Evolutionary conservation across 2,329 filamentous ascomycete species (phyloP).

Genomic region (Scedosporium aurantiacum): DNA sequence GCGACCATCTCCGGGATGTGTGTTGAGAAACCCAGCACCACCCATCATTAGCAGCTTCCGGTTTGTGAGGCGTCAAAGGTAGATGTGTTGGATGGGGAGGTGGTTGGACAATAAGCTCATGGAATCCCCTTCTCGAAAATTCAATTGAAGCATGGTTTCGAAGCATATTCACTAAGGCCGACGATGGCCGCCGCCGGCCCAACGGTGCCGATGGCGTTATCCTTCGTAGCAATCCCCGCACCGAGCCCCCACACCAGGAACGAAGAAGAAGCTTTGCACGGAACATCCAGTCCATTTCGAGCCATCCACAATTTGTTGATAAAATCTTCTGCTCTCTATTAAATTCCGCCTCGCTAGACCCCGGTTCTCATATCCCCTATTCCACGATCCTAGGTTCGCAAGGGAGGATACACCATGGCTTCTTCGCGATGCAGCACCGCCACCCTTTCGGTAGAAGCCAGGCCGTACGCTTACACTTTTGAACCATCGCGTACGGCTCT

Average conservation of each 20-base stretch:
- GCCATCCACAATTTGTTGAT: background rate
- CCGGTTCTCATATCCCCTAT: background rate
- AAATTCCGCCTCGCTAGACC: too few relatives aligned
- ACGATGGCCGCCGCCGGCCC: background rate
- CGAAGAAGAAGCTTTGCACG: background rate
- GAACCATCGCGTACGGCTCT: conserved; percentile 33
- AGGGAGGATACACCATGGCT: background rate
- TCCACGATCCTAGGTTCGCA: background rate
- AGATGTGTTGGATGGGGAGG: background rate
- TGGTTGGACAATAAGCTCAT: background rate
- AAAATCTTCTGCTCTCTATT: too few relatives aligned
- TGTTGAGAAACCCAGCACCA: too few relatives aligned
- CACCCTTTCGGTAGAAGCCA: conserved; percentile 2
- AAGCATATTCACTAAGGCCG: background rate
- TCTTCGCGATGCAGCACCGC: background rate
- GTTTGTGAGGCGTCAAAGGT: background rate
- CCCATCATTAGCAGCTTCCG: too few relatives aligned
- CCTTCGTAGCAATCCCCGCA: background rate
- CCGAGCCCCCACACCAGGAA: background rate
- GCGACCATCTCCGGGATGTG: too few relatives aligned
- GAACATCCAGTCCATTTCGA: background rate
- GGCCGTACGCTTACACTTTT: conserved; percentile 22
- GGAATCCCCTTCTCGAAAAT: background rate
- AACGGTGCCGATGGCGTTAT: background rate
- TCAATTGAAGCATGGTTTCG: background rate